phyloP scores from a whole-genome alignment of 768 basidiomycete genomes.

The Pleurotus eryngii region DNA sequence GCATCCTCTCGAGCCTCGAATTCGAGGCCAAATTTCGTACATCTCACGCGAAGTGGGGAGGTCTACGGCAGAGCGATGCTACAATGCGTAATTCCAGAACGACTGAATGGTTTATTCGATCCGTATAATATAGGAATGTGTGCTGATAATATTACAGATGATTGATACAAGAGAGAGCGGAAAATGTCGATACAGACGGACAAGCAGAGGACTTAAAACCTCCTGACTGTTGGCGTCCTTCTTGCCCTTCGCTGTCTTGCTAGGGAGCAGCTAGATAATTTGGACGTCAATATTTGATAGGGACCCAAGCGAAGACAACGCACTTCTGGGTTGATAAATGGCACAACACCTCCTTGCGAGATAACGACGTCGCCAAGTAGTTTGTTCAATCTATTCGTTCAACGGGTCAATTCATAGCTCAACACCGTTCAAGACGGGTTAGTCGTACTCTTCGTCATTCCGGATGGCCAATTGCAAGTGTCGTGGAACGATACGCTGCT shows the following conservation, averaged over 20 bases:
- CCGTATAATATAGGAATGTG: neutral
- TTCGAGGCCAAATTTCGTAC: too few species aligned
- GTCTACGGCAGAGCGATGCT: too few species aligned
- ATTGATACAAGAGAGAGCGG: neutral
- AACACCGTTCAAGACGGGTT: neutral
- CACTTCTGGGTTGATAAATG: conserved; percentile 55
- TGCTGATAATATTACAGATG: neutral
- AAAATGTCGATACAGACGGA: neutral
- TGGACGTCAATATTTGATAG: neutral
- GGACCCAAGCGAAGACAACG: conserved; percentile 1
- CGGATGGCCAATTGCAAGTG: conserved; percentile 91
- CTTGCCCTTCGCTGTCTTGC: conserved; percentile 40
- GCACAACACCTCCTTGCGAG: conserved; percentile 82
- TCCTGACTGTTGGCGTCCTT: conserved; percentile 43
- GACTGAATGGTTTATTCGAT: too few species aligned
- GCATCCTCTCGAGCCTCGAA: too few species aligned
- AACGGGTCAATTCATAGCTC: neutral
- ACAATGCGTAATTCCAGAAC: too few species aligned
- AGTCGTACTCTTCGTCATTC: conserved; percentile 76
- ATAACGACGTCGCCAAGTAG: conserved; percentile 81
- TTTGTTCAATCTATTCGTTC: conserved; percentile 55
- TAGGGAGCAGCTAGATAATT: conserved; percentile 34
- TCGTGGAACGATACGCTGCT: conserved; percentile 92
- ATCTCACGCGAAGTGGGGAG: too few species aligned
- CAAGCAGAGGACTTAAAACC: conserved; percentile 25